Evolutionary conservation across 345 rosid genomes (phyloP), one percentile per base, ranked within the genome.

Genomic region (Chamaenerion angustifolium): DNA sequence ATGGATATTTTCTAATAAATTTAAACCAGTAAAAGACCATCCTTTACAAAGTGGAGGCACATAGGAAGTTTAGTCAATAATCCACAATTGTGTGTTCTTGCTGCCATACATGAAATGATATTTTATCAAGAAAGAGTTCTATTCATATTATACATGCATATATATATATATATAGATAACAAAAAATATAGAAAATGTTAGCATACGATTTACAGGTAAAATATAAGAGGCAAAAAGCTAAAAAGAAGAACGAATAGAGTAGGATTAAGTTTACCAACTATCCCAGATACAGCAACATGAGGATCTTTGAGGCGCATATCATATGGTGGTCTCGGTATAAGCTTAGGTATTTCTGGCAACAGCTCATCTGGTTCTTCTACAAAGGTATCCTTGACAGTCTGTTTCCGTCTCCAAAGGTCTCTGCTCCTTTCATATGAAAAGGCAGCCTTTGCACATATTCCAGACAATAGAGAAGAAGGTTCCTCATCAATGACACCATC

Each of bases 371-470:
- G 23, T 66, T 75, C 62, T 67, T 69, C 37, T 31, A 64, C 48
- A 7, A 65, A 9, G 10, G 51, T 9, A 48, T 76, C 82, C 31
- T 70, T 43, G 51, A 42, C 62, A 43, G 56, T 62, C 67, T 63
- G 76, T 56, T 66, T 70, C 47, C 52, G 61, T 74, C 90, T 81
- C 95, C 94, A 82, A 15, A 89, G 17, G 52, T 85, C 79, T 57
- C 59, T 77, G 48, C 72, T 77, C 68, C 69, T 75, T 69, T 72
- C 73, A 63, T 74, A 89, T 31, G 97, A 80, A 69, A 85, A 74
- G 16, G 81, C 88, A 58, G 80, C 95, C 71, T 78, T 82, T 43
- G 79, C 82, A 46, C 94, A 82, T 57, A 85, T 47, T 59, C 97
- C 90, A 42, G 85, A 94, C 75, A 75, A 48, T 62, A 89, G 66